These are phyloP conservation scores for Starmerella vitae DNA, from an alignment of 805 yeast species.

Conservation along the genomic window DNA sequence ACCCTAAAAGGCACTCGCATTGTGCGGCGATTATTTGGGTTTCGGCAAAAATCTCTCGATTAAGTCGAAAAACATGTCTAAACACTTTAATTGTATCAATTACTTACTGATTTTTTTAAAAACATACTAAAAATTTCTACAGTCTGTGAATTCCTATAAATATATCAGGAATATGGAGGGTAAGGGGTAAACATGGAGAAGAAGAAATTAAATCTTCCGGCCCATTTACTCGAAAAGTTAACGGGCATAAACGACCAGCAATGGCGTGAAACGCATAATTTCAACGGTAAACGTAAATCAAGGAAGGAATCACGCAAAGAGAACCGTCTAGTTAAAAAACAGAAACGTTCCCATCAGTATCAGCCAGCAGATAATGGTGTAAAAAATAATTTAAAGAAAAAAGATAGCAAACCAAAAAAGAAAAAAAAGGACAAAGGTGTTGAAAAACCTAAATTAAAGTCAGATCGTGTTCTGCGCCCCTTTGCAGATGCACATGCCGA, in stretches of 20 bases:
- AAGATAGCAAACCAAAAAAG: not conserved
- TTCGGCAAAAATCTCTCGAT: no score
- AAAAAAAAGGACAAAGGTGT: slow-evolving; percentile 6
- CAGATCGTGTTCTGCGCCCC: slow-evolving; percentile 13
- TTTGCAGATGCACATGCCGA: slow-evolving; percentile 33
- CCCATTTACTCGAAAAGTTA: slow-evolving; percentile 12
- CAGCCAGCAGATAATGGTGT: not conserved
- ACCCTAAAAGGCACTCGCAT: no score
- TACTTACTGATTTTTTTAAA: no score
- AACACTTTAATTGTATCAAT: no score
- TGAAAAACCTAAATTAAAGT: slow-evolving; percentile 13
- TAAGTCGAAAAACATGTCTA: no score
- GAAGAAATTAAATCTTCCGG: slow-evolving; percentile 15
- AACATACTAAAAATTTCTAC: no score
- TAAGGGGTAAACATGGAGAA: no score
- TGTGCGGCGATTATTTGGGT: no score
- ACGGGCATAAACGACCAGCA: slow-evolving; percentile 11
- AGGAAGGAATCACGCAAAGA: slow-evolving; percentile 20
- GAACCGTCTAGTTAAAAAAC: slow-evolving; percentile 14
- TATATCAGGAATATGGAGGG: no score
- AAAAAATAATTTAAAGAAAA: no score
- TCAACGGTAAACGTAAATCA: slow-evolving; percentile 10
- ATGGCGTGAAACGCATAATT: slow-evolving; percentile 20
- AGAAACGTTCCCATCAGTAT: slow-evolving; percentile 1
- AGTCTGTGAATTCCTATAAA: no score